Conservation (phyloP, 176 grass and related monocot species). For the Olyra latifolia region DNA sequence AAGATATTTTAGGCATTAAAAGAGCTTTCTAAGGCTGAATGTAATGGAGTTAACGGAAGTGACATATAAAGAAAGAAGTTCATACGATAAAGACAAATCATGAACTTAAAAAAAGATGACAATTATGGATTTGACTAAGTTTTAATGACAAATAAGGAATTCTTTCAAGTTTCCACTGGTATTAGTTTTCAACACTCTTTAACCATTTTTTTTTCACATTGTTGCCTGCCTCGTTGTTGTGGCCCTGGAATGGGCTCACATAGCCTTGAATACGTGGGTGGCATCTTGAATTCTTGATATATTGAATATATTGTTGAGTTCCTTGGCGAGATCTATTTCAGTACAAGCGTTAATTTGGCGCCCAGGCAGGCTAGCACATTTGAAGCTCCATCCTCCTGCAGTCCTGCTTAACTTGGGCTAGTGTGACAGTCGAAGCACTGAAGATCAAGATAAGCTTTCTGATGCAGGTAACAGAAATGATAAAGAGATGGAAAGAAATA, state of each 20-base stretch:
- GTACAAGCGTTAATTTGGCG: background rate
- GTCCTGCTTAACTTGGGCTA: background rate
- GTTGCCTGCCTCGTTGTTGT: background rate
- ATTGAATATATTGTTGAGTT: background rate
- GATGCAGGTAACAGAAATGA: background rate
- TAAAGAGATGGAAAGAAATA: background rate
- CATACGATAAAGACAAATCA: no score
- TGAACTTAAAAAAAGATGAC: no score
- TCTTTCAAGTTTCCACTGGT: background rate
- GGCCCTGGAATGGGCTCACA: background rate
- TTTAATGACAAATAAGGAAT: no score
- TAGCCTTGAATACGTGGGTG: background rate
- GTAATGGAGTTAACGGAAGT: no score
- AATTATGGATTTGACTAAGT: no score
- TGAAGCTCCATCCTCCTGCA: background rate
- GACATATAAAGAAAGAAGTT: no score
- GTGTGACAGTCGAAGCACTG: background rate
- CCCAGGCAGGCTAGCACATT: background rate
- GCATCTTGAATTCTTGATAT: background rate
- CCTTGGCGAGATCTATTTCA: slow-evolving; percentile 6
- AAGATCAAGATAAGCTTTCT: background rate
- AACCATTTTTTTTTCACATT: background rate
- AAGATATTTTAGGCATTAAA: no score
- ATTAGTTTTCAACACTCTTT: background rate
- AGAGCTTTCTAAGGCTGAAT: no score